Evolutionary conservation across 2,329 filamentous ascomycete species (phyloP).

Genomic region (Colletotrichum spaethianum): DNA sequence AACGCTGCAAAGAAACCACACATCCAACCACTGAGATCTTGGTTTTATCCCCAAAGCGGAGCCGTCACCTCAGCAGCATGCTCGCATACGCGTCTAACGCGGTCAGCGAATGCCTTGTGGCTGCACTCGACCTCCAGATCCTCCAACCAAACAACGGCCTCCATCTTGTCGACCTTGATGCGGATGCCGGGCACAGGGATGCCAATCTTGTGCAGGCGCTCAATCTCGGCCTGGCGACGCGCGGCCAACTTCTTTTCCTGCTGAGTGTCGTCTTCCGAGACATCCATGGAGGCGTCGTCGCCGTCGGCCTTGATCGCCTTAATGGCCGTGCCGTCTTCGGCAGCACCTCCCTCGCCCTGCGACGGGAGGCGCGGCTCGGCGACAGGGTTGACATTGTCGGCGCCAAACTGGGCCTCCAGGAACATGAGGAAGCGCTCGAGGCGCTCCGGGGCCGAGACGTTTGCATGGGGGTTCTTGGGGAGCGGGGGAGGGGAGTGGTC

Average conservation of each 20-base stretch:
- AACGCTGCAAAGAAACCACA: slow-evolving; percentile 12
- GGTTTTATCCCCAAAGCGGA: slow-evolving; percentile 71
- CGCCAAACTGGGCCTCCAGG: slow-evolving; percentile 95
- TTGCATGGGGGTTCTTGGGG: slow-evolving; percentile 79
- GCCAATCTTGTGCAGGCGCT: slow-evolving; percentile 84
- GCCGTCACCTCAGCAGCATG: slow-evolving; percentile 89
- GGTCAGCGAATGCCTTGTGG: slow-evolving; percentile 83
- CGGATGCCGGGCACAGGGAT: slow-evolving; percentile 92
- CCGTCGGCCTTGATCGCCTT: slow-evolving; percentile 50
- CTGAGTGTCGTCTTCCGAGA: slow-evolving; percentile 46
- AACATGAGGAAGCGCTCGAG: slow-evolving; percentile 93
- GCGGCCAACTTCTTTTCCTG: slow-evolving; percentile 62
- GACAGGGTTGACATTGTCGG: slow-evolving; percentile 85
- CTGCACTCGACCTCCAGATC: slow-evolving; percentile 89
- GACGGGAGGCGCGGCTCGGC: slow-evolving; percentile 71
- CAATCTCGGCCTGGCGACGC: slow-evolving; percentile 77
- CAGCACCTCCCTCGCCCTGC: slow-evolving; percentile 40
- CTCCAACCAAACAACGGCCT: slow-evolving; percentile 93
- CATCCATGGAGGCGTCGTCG: slow-evolving; percentile 42
- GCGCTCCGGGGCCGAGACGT: slow-evolving; percentile 80
- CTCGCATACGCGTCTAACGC: slow-evolving; percentile 91
- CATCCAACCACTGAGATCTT: neutral
- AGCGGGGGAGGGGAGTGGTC: slow-evolving; percentile 49
- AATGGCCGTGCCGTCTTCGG: slow-evolving; percentile 39
- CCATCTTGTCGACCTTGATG: slow-evolving; percentile 89